Conservation (phyloP, 1,284 basidiomycete species). For the Naganishia liquefaciens region DNA sequence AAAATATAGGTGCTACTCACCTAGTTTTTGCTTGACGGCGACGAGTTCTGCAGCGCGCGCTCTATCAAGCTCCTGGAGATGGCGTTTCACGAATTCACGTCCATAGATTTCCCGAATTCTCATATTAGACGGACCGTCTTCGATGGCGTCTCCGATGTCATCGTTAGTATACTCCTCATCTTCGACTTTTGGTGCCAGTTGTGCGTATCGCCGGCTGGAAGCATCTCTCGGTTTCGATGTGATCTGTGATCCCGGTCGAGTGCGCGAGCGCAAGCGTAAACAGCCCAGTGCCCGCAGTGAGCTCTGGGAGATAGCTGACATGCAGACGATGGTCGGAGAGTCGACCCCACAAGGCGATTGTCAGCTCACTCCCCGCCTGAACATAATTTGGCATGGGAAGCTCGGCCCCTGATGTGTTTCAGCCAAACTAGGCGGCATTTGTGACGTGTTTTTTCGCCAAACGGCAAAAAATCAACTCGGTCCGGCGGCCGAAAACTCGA, state of each 20-base stretch:
- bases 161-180: not conserved
- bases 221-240: not conserved
- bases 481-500: not conserved
- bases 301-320: conserved; percentile 23
- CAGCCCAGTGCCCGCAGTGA: conserved; percentile 24
- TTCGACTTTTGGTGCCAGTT: conserved; percentile 8
- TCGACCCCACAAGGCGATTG: not conserved
- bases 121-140: not conserved
- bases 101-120: not conserved
- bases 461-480: conserved; percentile 8
- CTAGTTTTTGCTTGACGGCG: not conserved
- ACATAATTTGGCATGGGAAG: too few relatives aligned
- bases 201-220: not conserved
- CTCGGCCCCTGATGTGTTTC: not conserved
- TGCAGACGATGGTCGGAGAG: not conserved
- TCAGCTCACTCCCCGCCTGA: too few relatives aligned
- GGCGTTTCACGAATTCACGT: conserved; percentile 13
- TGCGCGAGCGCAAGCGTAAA: conserved; percentile 15
- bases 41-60: not conserved
- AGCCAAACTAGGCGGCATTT: not conserved
- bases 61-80: conserved; percentile 16
- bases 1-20: not conserved
- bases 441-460: not conserved
- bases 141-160: not conserved
- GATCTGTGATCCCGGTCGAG: not conserved